Conservation (phyloP, 305 asterid species). For the Solanum hybrid region DNA sequence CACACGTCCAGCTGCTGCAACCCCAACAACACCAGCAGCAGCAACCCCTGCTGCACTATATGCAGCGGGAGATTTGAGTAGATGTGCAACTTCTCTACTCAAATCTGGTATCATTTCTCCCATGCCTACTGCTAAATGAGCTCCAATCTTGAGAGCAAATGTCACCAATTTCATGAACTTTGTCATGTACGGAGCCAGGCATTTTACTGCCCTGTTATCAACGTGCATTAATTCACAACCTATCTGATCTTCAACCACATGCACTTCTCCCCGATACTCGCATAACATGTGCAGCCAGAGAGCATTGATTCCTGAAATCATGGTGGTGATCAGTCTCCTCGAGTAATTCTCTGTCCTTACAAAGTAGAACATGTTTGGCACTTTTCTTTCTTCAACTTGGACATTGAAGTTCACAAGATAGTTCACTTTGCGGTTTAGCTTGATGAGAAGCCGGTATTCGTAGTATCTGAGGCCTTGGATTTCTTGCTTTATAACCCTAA, state of each 20-base stretch:
- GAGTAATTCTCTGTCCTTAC: slow-evolving; percentile 69
- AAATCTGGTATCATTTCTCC: slow-evolving; percentile 91
- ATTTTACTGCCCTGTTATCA: slow-evolving; percentile 57
- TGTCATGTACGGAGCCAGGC: slow-evolving; percentile 63
- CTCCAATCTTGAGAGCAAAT: slow-evolving; percentile 85
- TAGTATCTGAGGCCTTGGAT: slow-evolving; percentile 82
- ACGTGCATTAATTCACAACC: slow-evolving; percentile 89
- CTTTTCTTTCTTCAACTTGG: slow-evolving; percentile 72
- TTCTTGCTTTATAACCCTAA: slow-evolving; percentile 76
- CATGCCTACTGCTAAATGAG: slow-evolving; percentile 90
- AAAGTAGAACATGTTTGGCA: slow-evolving; percentile 78
- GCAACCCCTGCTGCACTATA: slow-evolving; percentile 70
- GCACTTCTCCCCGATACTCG: slow-evolving; percentile 64
- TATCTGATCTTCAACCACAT: slow-evolving; percentile 74
- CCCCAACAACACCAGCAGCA: slow-evolving; percentile 61
- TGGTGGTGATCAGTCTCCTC: slow-evolving; percentile 61
- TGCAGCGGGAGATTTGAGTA: slow-evolving; percentile 44
- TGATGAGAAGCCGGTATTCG: slow-evolving; percentile 62
- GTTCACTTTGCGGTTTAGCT: slow-evolving; percentile 66
- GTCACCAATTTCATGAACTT: slow-evolving; percentile 73
- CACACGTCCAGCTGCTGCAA: slow-evolving; percentile 41
- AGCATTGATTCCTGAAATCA: slow-evolving; percentile 71
- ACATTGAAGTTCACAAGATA: slow-evolving; percentile 61
- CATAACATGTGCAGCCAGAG: slow-evolving; percentile 71
- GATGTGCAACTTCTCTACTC: slow-evolving; percentile 67